These are phyloP conservation scores for Dendrobium officinale DNA, from an alignment of 106 monocot genomes.

Conservation along the genomic window DNA sequence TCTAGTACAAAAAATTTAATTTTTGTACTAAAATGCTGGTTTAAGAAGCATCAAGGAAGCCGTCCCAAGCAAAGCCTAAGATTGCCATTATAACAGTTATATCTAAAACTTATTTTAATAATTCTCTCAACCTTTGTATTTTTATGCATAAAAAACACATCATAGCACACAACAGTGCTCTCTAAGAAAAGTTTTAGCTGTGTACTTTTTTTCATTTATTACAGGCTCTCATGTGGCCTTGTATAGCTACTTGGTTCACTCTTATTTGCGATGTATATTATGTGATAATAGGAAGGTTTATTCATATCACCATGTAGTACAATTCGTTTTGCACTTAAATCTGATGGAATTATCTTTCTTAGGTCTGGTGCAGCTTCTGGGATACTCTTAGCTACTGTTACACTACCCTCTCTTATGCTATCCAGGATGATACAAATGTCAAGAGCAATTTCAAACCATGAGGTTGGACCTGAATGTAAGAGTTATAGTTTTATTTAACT, in stretches of 20 bases:
- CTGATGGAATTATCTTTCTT: constrained; percentile 20
- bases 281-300: not conserved
- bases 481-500: not conserved
- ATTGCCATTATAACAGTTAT: not conserved
- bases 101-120: not conserved
- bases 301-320: not conserved
- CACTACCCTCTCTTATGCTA: constrained; percentile 79
- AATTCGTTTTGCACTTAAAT: not conserved
- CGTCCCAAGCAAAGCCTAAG: no score
- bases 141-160: not conserved
- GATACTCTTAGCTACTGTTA: constrained; percentile 73
- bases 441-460: constrained; percentile 29
- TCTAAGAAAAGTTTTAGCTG: not conserved
- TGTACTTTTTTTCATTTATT: not conserved
- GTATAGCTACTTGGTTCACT: not conserved
- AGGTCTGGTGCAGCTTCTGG: constrained; percentile 86
- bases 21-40: no score
- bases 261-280: not conserved
- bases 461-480: constrained; percentile 43
- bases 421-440: constrained; percentile 76
- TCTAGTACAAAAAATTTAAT: no score
- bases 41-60: no score
- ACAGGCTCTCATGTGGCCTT: not conserved
- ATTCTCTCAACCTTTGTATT: not conserved
- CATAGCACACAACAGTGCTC: not conserved